Percentiles rank a stretch among this genome's conserved stretches.
Conservation (phyloP, 2,329 filamentous ascomycete species). For the Aspergillus piperis region DNA sequence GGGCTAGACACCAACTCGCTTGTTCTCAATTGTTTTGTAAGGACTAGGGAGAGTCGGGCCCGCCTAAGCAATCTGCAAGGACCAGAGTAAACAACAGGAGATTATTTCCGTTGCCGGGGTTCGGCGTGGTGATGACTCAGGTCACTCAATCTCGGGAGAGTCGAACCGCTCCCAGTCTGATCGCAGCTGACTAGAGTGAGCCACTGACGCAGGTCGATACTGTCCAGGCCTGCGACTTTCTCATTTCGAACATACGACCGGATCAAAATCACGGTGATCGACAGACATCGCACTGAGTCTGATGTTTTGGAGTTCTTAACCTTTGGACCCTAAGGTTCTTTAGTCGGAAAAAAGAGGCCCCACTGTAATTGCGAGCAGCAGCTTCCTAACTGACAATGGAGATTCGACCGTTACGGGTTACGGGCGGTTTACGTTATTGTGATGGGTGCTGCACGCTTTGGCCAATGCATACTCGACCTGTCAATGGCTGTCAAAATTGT, state of each 20-base stretch:
- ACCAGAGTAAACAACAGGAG: background rate
- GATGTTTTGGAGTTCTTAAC: background rate
- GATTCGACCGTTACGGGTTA: constrained; percentile 12
- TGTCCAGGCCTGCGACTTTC: background rate
- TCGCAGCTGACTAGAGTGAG: constrained; percentile 1
- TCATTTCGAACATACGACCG: background rate
- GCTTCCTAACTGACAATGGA: constrained; percentile 13
- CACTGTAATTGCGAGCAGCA: constrained; percentile 8
- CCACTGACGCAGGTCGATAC: constrained; percentile 4
- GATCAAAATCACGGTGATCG: background rate
- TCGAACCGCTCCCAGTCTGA: background rate
- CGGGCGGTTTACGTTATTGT: constrained; percentile 3
- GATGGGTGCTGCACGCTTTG: constrained; percentile 13
- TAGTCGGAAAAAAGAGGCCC: constrained; percentile 10
- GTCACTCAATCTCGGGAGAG: background rate
- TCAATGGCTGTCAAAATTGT: constrained; percentile 15
- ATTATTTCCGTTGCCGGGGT: constrained; percentile 3
- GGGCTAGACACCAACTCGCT: background rate
- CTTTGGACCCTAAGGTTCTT: constrained; percentile 1
- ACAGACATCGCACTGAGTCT: background rate
- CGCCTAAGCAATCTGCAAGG: constrained; percentile 1
- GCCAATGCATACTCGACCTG: constrained; percentile 15
- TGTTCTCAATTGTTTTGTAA: background rate
- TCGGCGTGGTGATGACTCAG: background rate
- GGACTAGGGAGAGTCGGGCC: background rate